Evolutionary conservation across 2,329 filamentous ascomycete species (phyloP), one percentile per base, ranked within the genome.

Genomic region (Chrysoporthe deuterocubensis): DNA sequence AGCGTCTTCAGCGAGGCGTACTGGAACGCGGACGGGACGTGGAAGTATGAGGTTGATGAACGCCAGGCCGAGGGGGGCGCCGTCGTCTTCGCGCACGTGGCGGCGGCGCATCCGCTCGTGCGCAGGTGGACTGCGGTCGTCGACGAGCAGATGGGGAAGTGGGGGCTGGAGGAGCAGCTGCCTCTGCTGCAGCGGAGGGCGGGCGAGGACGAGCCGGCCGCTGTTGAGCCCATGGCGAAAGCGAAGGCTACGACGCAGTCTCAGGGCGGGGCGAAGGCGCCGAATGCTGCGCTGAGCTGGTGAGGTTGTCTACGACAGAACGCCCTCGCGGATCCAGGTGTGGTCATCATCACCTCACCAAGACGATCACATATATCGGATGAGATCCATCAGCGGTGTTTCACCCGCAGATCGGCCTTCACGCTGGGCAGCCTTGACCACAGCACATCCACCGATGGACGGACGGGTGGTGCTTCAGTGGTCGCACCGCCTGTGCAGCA

Each of bases 11-110:
- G 83, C 1, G 74, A 80, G 26, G 82, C 87, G n/a, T 93, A 85
- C 77, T 92, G 92, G 82, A 85, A 86, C 3, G 79, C 84, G 13
- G 90, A 93, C 74, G 92, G 92, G 0, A 87, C 89, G 50, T 94
- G 91, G 90, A 88, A 80, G 73, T 95, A 86, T 76, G 79, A 84
- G 0, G 85, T 92, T 42, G 79, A 79, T 4, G 73, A 37, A 9
- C 2, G 32, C 52, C 21, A 18, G 37, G 37, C 3, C 5, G 37
- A 69, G 26, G 68, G 67, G 58, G 77, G 73, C 8, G 79, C 75
- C 0, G 77, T 85, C 1, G 78, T 88, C 3, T 90, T 91, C 72
- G 77, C 81, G 48, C 85, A 90, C 74, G 86, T 94, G 58, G 91
- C 90, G 0, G 81, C 80, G 50, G 84, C 87, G 37, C 92, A 94